Evolutionary conservation across 1,139 yeast species (phyloP).

Genomic region (Pichia sp.): DNA sequence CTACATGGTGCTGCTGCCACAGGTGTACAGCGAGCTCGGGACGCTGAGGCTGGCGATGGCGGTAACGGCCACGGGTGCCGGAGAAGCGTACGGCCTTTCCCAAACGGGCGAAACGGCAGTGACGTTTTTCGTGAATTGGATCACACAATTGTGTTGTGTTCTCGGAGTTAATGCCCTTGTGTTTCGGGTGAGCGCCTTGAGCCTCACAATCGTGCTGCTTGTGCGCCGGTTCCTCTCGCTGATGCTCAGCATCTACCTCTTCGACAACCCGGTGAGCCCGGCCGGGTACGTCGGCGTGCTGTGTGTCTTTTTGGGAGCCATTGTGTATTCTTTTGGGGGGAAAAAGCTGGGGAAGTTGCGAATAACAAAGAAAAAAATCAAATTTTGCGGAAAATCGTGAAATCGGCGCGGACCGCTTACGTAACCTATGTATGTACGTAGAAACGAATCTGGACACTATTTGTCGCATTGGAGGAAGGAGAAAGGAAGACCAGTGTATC

Average conservation of each 20-base stretch:
- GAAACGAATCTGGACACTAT: too few relatives aligned
- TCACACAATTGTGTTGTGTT: conserved; percentile 62
- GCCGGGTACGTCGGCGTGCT: conserved; percentile 45
- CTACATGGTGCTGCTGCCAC: conserved; percentile 37
- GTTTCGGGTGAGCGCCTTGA: conserved; percentile 53
- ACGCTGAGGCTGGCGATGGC: conserved; percentile 21
- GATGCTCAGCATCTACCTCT: conserved; percentile 48
- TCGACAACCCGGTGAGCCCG: conserved; percentile 41
- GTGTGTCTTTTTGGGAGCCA: conserved; percentile 53
- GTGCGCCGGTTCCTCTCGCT: conserved; percentile 60
- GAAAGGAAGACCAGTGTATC: too few relatives aligned
- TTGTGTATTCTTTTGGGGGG: conserved; percentile 36
- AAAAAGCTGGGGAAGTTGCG: background rate
- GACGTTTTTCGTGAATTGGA: conserved; percentile 42
- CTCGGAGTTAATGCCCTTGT: conserved; percentile 64
- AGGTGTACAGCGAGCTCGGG: conserved; percentile 16
- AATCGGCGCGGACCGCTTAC: too few relatives aligned
- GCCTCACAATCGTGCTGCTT: conserved; percentile 56
- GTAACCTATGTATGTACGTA: too few relatives aligned
- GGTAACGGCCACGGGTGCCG: too few relatives aligned
- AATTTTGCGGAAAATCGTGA: background rate
- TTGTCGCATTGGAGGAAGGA: too few relatives aligned
- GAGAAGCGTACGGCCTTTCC: background rate
- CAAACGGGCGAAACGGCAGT: background rate
- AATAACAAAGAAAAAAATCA: background rate